These are phyloP conservation scores for Salix dunnii DNA, from an alignment of 345 rosid genomes.

Conservation along the genomic window DNA sequence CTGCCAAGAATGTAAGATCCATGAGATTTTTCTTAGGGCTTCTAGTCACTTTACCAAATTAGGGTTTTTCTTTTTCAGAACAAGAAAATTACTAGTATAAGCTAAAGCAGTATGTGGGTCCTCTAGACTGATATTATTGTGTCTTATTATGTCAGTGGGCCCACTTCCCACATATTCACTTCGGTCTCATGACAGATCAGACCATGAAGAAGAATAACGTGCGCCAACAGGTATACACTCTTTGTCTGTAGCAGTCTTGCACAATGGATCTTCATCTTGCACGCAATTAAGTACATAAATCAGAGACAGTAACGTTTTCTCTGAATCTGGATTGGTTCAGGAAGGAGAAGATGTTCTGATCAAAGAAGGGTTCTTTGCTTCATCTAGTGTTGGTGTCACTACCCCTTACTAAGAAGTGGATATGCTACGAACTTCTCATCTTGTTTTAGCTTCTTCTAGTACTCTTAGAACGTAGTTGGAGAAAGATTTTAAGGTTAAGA, in stretches of 20 bases:
- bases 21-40: slow-evolving; percentile 6
- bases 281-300: too few species aligned
- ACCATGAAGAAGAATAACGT: slow-evolving; percentile 17
- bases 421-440: not conserved
- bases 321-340: not conserved
- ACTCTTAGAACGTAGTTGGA: not conserved
- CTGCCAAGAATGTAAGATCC: slow-evolving; percentile 94
- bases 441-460: not conserved
- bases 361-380: slow-evolving; percentile 20
- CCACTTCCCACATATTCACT: slow-evolving; percentile 30
- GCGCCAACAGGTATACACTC: slow-evolving; percentile 20
- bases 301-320: not conserved
- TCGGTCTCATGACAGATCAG: slow-evolving; percentile 33
- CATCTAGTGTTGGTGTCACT: slow-evolving; percentile 21
- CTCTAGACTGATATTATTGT: not conserved
- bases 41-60: slow-evolving; percentile 28
- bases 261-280: not conserved
- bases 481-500: slow-evolving; percentile 1
- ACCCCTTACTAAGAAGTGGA: slow-evolving; percentile 15
- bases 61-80: slow-evolving; percentile 14
- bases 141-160: slow-evolving; percentile 27
- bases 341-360: slow-evolving; percentile 29
- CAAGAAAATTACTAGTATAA: not conserved
- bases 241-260: not conserved
- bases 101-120: not conserved